Percentiles rank a stretch among this genome's conserved stretches.
Evolutionary conservation across 768 basidiomycete genomes (phyloP).

Genomic region (Mycena alexandri): DNA sequence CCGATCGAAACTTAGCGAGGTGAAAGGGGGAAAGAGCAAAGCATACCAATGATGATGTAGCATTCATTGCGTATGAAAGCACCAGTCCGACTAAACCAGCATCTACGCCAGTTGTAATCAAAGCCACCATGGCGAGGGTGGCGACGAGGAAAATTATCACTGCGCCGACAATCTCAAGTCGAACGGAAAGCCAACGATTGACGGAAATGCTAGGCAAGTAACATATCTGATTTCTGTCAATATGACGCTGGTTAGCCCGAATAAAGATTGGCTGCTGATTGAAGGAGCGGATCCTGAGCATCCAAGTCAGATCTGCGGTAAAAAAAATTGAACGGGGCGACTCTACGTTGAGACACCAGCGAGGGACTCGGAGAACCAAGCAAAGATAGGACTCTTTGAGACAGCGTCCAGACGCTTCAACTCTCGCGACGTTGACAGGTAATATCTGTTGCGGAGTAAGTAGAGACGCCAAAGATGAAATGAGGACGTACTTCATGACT

Average conservation of each 20-base stretch:
- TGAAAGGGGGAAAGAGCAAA: constrained; percentile 3
- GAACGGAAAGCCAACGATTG: constrained; percentile 87
- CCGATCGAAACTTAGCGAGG: neutral
- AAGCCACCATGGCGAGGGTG: constrained; percentile 71
- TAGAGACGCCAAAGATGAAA: constrained; percentile 12
- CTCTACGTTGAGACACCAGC: constrained; percentile 75
- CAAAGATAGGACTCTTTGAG: constrained; percentile 92
- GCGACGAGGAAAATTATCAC: constrained; percentile 84
- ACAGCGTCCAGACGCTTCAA: constrained; percentile 91
- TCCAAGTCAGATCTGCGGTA: neutral
- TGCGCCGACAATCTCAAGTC: constrained; percentile 88
- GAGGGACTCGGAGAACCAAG: constrained; percentile 85
- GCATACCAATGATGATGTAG: constrained; percentile 83
- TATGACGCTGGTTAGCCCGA: constrained; percentile 74
- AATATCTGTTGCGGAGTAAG: constrained; percentile 69
- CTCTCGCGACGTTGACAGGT: constrained; percentile 88
- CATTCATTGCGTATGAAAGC: constrained; percentile 81
- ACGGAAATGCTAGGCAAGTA: constrained; percentile 78
- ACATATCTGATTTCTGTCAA: constrained; percentile 90
- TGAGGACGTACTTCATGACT: constrained; percentile 77
- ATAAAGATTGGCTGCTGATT: constrained; percentile 77
- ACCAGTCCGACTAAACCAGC: constrained; percentile 91
- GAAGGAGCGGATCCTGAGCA: constrained; percentile 75
- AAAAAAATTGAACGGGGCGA: neutral
- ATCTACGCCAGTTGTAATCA: constrained; percentile 84